These are phyloP conservation scores for Psidium guajava DNA, from an alignment of 345 rosid species.

Conservation along the genomic window DNA sequence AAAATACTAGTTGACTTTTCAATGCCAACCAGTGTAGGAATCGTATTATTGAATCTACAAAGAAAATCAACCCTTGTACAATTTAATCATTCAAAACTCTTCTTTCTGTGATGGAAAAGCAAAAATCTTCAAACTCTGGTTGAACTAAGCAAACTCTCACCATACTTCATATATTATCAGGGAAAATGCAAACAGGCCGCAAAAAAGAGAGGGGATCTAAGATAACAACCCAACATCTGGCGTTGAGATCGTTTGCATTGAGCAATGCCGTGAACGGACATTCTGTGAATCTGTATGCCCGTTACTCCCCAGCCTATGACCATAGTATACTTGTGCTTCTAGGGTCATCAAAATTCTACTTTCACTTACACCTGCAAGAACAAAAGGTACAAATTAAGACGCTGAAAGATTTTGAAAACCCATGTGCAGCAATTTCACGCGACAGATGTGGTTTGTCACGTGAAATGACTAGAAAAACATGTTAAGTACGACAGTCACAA, in stretches of 20 bases:
- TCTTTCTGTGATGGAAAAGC: not conserved
- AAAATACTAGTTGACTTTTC: not conserved
- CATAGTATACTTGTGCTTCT: not conserved
- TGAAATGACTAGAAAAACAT: not conserved
- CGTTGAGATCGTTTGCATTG: not conserved
- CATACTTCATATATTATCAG: not conserved
- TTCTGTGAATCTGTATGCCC: not conserved
- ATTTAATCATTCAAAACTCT: constrained; percentile 1
- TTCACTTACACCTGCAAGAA: not conserved
- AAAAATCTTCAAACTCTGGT: not conserved
- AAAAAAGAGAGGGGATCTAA: not conserved
- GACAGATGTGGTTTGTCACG: not conserved
- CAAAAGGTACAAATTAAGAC: not conserved
- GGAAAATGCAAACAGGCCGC: not conserved
- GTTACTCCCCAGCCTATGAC: not conserved
- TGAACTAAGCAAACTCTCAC: not conserved
- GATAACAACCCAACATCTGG: not conserved
- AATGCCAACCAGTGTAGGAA: not conserved
- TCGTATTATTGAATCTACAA: not conserved
- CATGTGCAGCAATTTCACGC: not conserved
- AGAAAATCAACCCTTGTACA: not conserved
- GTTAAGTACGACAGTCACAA: not conserved
- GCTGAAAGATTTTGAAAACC: not conserved
- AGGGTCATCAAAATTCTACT: not conserved
- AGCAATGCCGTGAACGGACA: not conserved